A percentile compares a stretch with the other conserved stretches of the same genome.
Evolutionary conservation across 2,329 filamentous ascomycete species (phyloP).

Genomic region (Ophiostoma novo-ulmi): DNA sequence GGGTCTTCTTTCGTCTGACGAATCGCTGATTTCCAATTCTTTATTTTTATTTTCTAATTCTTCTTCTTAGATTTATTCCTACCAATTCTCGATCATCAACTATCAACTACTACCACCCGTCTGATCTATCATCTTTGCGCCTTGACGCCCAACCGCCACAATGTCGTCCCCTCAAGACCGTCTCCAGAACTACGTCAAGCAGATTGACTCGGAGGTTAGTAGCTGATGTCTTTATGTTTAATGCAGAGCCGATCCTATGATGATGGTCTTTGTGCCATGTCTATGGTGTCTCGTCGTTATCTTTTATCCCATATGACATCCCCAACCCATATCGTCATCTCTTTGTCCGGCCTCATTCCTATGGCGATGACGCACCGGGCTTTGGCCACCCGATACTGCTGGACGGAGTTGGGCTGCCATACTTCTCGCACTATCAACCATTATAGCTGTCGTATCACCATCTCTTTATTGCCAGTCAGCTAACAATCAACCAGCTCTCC

Average conservation of each 20-base stretch:
- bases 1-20: conserved; percentile 13
- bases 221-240: conserved; percentile 3
- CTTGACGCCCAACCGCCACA: conserved; percentile 32
- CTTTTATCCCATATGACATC: not conserved
- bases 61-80: not conserved
- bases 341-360: not conserved
- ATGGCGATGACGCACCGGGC: not conserved
- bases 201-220: conserved; percentile 78
- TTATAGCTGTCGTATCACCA: not conserved
- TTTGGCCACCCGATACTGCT: not conserved
- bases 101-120: not conserved
- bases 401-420: not conserved
- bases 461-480: not conserved
- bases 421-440: not conserved
- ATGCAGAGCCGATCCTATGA: not conserved
- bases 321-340: not conserved
- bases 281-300: not conserved
- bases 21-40: not conserved
- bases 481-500: conserved; percentile 55
- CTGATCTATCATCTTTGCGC: conserved; percentile 10
- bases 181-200: conserved; percentile 68
- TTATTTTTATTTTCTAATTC: not conserved
- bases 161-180: conserved; percentile 74
- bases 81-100: conserved; percentile 7
- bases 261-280: not conserved